Evolutionary conservation across 2,329 filamentous ascomycete genomes (phyloP), one percentile per base, ranked within the genome.

Genomic region (Aspergillus tubingensis): DNA sequence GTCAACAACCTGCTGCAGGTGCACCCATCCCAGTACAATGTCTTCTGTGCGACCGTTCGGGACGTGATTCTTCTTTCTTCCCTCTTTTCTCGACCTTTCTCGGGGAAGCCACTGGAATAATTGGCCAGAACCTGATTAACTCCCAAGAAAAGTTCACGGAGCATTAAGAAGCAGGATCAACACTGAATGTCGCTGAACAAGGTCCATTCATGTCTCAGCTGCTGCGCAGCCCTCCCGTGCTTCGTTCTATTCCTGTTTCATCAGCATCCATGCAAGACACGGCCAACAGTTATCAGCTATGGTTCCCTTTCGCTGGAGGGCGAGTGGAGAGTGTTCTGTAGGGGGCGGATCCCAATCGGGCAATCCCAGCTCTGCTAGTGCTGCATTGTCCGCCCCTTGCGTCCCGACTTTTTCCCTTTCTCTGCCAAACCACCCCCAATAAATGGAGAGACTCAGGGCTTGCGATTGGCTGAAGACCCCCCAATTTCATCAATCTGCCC

Each of bases 341-440:
- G 59, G 49, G 47, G 54, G 57, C 52, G 51, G 41, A 60, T 60
- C 57, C 25, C 52, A 61, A 48, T 51, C 48, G 48, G 25, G 52
- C 50, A 47, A 36, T 59, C 57, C 60, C 41, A 49, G 54, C 59
- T 58, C 41, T 44, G 41, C 32, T 36, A 36, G 32, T 36, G 32
- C 58, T 58, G 52, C 54, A 62, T 53, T 32, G 30, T 19, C n/a
- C 11, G 11, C 60, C 65, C 66, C 66, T 68, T 68, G 66, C 66
- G 32, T 68, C 59, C 41, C 51, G 21, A 38, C 19, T 19, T 58
- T 61, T 53, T 39, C 21, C 47, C 39, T 57, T 53, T 38, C 17
- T 51, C 19, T 57, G 38, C 48, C 57, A 23, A 27, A 57, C 25
- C 32, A 36, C 48, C 38, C 54, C 63, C 62, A 65, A 62, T 67